A percentile compares a stretch with the other conserved stretches of the same genome.
phyloP scores from a whole-genome alignment of 441 rosid genomes.

The Omphalea diandra region DNA sequence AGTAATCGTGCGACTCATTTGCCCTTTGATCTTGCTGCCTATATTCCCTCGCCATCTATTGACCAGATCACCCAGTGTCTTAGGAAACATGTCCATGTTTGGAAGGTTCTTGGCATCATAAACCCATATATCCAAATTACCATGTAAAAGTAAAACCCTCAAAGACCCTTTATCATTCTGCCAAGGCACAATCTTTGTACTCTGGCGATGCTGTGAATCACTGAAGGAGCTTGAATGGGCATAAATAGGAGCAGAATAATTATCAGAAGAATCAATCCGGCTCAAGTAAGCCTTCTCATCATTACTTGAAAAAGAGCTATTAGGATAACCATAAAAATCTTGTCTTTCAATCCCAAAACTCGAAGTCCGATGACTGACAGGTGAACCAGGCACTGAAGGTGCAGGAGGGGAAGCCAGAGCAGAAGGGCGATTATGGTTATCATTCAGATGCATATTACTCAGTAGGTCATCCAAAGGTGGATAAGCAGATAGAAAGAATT shows the following conservation, averaged over 20 bases:
- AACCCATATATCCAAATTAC: conserved; percentile 71
- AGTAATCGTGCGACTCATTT: conserved; percentile 48
- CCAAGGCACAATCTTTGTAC: conserved; percentile 52
- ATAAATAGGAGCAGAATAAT: conserved; percentile 23
- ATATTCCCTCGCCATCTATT: conserved; percentile 44
- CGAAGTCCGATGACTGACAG: conserved; percentile 28
- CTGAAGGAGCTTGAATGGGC: conserved; percentile 36
- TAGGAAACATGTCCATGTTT: conserved; percentile 94
- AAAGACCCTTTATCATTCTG: conserved; percentile 45
- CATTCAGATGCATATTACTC: conserved; percentile 46
- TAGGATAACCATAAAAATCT: conserved; percentile 58
- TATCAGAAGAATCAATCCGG: conserved; percentile 41
- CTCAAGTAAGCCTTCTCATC: conserved; percentile 45
- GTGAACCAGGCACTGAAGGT: conserved; percentile 35
- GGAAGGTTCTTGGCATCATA: conserved; percentile 78
- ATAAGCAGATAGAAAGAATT: conserved; percentile 38
- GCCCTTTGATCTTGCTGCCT: conserved; percentile 51
- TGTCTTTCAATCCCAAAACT: conserved; percentile 37
- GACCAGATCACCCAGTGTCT: conserved; percentile 70
- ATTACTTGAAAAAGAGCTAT: conserved; percentile 54
- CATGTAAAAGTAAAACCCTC: conserved; percentile 71
- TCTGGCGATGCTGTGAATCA: conserved; percentile 39
- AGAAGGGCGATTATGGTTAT: conserved; percentile 29
- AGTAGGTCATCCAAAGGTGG: conserved; percentile 59
- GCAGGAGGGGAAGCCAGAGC: conserved; percentile 41